Percentiles rank a stretch among this genome's conserved stretches.
phyloP scores from a whole-genome alignment of 176 grass and related monocot genomes.

The Hyparrhenia diplandra region DNA sequence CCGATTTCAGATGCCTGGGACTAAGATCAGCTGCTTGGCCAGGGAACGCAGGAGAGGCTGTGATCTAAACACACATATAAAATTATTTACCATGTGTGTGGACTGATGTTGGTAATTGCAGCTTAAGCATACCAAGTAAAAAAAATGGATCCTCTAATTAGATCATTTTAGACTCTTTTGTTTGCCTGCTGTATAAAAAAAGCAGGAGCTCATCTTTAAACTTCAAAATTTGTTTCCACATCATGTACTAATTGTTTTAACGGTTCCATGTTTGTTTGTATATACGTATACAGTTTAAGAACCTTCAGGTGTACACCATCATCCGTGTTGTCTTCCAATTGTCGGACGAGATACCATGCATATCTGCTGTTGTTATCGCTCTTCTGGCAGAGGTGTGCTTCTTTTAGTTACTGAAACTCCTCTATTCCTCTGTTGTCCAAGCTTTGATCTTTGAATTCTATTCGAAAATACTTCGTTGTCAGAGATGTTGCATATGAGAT shows the following conservation, averaged over 20 bases:
- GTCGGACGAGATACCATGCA: constrained; percentile 93
- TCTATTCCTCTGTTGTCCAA: not conserved
- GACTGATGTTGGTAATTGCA: not conserved
- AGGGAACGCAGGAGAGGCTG: too few relatives aligned
- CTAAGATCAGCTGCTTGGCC: too few relatives aligned
- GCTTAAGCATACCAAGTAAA: not conserved
- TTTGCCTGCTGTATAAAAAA: not conserved
- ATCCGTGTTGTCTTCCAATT: constrained; percentile 91
- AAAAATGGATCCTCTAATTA: not conserved
- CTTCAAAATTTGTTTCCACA: not conserved
- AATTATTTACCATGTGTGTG: not conserved
- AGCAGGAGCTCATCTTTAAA: not conserved
- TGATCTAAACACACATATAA: not conserved
- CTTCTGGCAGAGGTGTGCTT: constrained; percentile 75
- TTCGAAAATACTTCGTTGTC: not conserved
- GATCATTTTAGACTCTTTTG: not conserved
- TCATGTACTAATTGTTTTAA: not conserved
- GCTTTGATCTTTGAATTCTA: not conserved
- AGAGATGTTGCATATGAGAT: not conserved
- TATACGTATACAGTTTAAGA: constrained; percentile 61
- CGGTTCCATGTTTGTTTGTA: not conserved
- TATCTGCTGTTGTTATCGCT: constrained; percentile 90
- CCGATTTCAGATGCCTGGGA: too few relatives aligned
- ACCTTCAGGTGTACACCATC: constrained; percentile 93
- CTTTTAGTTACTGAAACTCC: not conserved